Conservation (phyloP, 257 asterid genomes). For the Plantago elongata region DNA sequence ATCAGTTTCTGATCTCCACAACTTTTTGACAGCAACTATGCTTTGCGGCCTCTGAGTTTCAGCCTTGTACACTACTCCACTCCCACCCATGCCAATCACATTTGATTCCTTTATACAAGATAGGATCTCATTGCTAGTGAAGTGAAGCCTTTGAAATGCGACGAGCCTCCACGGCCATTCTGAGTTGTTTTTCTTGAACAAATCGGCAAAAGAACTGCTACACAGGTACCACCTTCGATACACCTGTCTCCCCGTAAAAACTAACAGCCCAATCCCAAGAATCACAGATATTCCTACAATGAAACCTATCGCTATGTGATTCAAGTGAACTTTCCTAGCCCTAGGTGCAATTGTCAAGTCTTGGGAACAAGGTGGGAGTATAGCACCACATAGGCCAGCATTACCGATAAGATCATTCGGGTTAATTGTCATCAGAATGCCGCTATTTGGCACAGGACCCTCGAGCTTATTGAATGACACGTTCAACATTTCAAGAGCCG, state of each 20-base stretch:
- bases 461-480: conserved; percentile 57
- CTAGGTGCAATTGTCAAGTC: conserved; percentile 16
- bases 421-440: conserved; percentile 53
- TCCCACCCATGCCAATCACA: conserved; percentile 69
- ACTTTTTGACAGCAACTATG: conserved; percentile 65
- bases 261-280: conserved; percentile 26
- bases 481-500: conserved; percentile 66
- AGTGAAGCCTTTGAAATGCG: conserved; percentile 66
- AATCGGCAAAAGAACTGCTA: conserved; percentile 42
- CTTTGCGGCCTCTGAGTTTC: conserved; percentile 46
- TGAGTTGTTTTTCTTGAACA: conserved; percentile 41
- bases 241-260: conserved; percentile 41
- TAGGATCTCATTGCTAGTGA: conserved; percentile 56
- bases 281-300: conserved; percentile 41
- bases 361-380: conserved; percentile 56
- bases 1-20: conserved; percentile 54
- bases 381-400: conserved; percentile 66
- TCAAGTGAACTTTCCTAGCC: conserved; percentile 31
- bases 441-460: conserved; percentile 68
- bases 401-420: conserved; percentile 60
- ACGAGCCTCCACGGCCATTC: conserved; percentile 87
- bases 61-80: conserved; percentile 68
- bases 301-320: conserved; percentile 42
- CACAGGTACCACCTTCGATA: conserved; percentile 56
- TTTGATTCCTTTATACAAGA: conserved; percentile 60